phyloP scores from a whole-genome alignment of 305 asterid species.

The Solanum chacoense region DNA sequence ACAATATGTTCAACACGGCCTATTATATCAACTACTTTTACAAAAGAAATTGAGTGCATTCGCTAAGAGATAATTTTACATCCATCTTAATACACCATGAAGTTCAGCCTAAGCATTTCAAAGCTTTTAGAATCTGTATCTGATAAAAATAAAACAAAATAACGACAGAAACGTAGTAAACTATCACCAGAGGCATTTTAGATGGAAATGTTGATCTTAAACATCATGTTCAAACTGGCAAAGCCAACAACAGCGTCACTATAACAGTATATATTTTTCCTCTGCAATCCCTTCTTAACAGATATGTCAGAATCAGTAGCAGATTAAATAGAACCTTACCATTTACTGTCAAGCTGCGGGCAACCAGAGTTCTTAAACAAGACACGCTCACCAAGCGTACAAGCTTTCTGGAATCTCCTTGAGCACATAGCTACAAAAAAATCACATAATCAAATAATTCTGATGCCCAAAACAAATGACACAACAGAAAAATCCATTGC shows the following conservation, averaged over 20 bases:
- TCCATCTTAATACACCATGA: background rate
- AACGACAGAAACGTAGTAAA: background rate
- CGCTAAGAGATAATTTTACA: background rate
- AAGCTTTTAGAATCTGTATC: background rate
- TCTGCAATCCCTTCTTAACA: background rate
- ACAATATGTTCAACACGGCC: background rate
- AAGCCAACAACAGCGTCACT: background rate
- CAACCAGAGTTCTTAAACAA: slow-evolving; percentile 51
- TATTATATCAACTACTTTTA: background rate
- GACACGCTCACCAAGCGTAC: slow-evolving; percentile 60
- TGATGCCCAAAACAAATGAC: background rate
- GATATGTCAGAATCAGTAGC: background rate
- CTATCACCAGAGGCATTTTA: background rate
- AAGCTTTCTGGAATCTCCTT: slow-evolving; percentile 67
- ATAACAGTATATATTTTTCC: background rate
- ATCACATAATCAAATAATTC: slow-evolving; percentile 12
- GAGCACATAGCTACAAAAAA: slow-evolving; percentile 77
- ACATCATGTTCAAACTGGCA: background rate
- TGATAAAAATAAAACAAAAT: background rate
- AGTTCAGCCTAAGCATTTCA: background rate
- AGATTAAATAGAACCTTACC: slow-evolving; percentile 35
- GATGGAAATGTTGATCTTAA: background rate
- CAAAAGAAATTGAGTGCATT: background rate
- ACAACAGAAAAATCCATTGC: slow-evolving; percentile 14
- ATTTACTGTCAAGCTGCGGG: slow-evolving; percentile 70